Percentiles rank a stretch among this genome's conserved stretches.
These are phyloP conservation scores for Vanderwaltozyma tropicalis DNA, from an alignment of 805 yeast species.

Conservation along the genomic window DNA sequence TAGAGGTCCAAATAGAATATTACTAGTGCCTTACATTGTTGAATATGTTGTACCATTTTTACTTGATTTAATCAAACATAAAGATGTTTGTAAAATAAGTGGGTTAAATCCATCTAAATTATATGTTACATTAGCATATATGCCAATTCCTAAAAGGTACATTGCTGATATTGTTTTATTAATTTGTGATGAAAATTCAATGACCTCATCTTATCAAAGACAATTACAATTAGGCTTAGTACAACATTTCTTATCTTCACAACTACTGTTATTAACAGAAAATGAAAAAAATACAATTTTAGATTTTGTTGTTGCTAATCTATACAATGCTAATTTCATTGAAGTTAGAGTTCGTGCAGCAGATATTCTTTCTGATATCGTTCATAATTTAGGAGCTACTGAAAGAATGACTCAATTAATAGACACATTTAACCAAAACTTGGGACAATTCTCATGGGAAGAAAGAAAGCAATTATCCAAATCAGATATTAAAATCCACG, in stretches of 20 bases:
- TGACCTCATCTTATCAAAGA: slow-evolving; percentile 49
- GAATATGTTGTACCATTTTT: slow-evolving; percentile 58
- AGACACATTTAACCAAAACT: slow-evolving; percentile 30
- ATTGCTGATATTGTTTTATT: slow-evolving; percentile 35
- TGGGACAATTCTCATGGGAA: slow-evolving; percentile 21
- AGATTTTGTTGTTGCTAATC: slow-evolving; percentile 35
- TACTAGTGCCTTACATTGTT: slow-evolving; percentile 43
- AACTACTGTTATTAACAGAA: slow-evolving; percentile 43
- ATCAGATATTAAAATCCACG: slow-evolving; percentile 50
- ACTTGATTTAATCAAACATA: slow-evolving; percentile 49
- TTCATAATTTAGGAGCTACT: slow-evolving; percentile 47
- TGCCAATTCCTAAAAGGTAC: slow-evolving; percentile 36
- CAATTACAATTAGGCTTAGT: slow-evolving; percentile 56
- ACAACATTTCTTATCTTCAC: slow-evolving; percentile 61
- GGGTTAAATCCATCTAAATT: slow-evolving; percentile 44
- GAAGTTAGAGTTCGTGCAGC: slow-evolving; percentile 72
- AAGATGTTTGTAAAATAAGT: slow-evolving; percentile 72
- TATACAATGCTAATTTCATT: slow-evolving; percentile 52
- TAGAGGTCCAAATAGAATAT: slow-evolving; percentile 41
- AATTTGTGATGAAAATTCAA: slow-evolving; percentile 32
- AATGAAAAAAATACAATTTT: slow-evolving; percentile 43
- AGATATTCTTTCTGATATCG: slow-evolving; percentile 63
- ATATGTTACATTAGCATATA: slow-evolving; percentile 37
- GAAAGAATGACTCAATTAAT: slow-evolving; percentile 33
- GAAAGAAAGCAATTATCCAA: slow-evolving; percentile 29